phyloP scores from a whole-genome alignment of 1,284 basidiomycete species.

The Cutaneotrichosporon cutaneum region DNA sequence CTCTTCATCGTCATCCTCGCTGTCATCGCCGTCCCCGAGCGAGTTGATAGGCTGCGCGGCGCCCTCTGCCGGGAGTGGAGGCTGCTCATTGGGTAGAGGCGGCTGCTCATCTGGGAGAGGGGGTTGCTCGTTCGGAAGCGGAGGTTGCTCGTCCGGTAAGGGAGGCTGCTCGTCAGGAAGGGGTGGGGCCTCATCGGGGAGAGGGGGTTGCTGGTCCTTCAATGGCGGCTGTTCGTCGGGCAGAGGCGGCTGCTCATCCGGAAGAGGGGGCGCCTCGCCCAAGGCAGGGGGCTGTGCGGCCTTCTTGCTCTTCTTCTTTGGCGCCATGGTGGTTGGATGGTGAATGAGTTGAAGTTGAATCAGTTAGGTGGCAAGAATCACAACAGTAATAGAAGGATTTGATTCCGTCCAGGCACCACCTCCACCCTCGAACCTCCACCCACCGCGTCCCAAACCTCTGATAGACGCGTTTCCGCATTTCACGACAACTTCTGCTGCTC shows the following conservation, averaged over 20 bases:
- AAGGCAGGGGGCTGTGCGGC: constrained; percentile 3
- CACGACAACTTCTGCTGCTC: background rate
- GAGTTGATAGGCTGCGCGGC: constrained; percentile 29
- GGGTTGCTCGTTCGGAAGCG: constrained; percentile 9
- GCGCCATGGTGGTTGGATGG: constrained; percentile 3
- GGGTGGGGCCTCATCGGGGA: constrained; percentile 10
- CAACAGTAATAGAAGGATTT: background rate
- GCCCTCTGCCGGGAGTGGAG: constrained; percentile 12
- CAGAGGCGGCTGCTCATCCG: constrained; percentile 10
- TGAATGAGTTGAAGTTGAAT: no score
- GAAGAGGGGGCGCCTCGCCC: constrained; percentile 7
- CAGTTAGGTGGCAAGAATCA: background rate
- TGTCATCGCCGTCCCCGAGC: constrained; percentile 23
- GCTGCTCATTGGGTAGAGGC: constrained; percentile 6
- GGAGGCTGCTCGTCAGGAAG: constrained; percentile 4
- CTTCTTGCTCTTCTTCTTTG: constrained; percentile 2
- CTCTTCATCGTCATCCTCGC: constrained; percentile 16
- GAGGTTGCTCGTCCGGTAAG: constrained; percentile 7
- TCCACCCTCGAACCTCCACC: background rate
- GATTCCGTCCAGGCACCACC: background rate
- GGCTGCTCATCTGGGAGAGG: constrained; percentile 3
- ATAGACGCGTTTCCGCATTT: background rate
- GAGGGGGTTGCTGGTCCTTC: constrained; percentile 6
- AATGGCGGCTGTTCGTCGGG: constrained; percentile 3
- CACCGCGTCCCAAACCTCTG: background rate